Base-by-base conservation (phyloP, 176 grass and related monocot genomes). In the Oryza punctata region DNA sequence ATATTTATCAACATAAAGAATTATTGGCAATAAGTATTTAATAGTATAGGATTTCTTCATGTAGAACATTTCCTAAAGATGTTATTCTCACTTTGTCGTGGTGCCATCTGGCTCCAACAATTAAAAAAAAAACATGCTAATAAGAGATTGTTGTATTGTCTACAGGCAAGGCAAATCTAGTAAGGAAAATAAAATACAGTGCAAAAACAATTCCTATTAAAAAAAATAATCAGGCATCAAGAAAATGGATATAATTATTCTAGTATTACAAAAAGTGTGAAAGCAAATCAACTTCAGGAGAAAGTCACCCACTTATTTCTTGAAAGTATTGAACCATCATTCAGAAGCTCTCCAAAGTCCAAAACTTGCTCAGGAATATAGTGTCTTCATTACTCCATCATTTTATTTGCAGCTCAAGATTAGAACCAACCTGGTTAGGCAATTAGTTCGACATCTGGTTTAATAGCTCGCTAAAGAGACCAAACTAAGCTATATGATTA, bases 81-180 rank as follows among this genome's bases (percentile, higher is more conserved):
- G 33, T 16, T 46, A 14, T n/a, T 44, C 45, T 73, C 59, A 35
- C 52, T 45, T 63, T 33, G 30, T 41, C 43, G 63, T 69, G 64
- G 45, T 63, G 4, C 0, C 24, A 60, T 69, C 38, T 64, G 15
- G 32, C 72, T 76, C 14, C 9, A 27, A 24, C 7, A 23, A 5
- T 70, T 29, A 29, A 29, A 63, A 68, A 74, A 81, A 68, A 52
- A 4, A 45, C 40, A 76, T 76, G 50, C 25, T 69, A 81, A 74
- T 7, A 86, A 79, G 57, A n/a, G 19, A n/a, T 9, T 72, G 3
- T 23, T 63, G 40, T 69, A 40, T 16, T 41, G 49, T 54, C 16
- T 1, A 54, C 16, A 19, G 16, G 4, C 66, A 72, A 87, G 37
- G 27, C 73, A 88, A 65, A 40, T 49, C 26, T 18, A 47, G 2